These are phyloP conservation scores for Populus nigra DNA, from an alignment of 345 rosid species.

Conservation along the genomic window DNA sequence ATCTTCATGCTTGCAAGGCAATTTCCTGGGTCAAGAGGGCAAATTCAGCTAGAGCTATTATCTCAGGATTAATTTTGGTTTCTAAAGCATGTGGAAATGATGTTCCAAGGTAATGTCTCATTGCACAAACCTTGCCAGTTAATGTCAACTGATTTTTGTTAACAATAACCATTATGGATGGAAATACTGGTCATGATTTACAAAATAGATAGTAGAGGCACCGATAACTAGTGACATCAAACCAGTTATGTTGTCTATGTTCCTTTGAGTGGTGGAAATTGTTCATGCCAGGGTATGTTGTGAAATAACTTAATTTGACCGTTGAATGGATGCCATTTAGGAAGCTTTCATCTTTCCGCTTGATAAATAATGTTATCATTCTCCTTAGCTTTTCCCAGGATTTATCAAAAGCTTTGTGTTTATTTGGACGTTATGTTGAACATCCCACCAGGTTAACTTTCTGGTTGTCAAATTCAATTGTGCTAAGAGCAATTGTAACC, in stretches of 20 bases:
- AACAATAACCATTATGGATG: not conserved
- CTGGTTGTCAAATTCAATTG: slow-evolving; percentile 85
- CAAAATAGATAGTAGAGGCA: not conserved
- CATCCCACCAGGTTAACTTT: slow-evolving; percentile 64
- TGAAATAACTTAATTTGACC: not conserved
- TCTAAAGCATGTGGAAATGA: slow-evolving; percentile 95
- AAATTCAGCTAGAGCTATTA: slow-evolving; percentile 64
- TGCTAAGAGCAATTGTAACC: slow-evolving; percentile 63
- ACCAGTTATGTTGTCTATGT: not conserved
- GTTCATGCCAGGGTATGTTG: not conserved
- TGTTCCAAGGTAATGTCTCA: slow-evolving; percentile 66
- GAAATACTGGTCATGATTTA: not conserved
- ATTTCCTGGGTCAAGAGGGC: slow-evolving; percentile 49
- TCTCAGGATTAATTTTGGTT: slow-evolving; percentile 83
- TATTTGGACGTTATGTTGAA: slow-evolving; percentile 2
- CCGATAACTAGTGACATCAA: not conserved
- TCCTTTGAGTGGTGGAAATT: not conserved
- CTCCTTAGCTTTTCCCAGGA: not conserved
- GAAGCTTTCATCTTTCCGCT: not conserved
- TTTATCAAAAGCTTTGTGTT: slow-evolving; percentile 5
- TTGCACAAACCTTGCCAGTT: slow-evolving; percentile 1
- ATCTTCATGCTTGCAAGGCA: slow-evolving; percentile 67
- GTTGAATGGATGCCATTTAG: not conserved
- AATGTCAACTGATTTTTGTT: slow-evolving; percentile 4
- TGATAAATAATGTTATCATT: not conserved